A percentile compares a stretch with the other conserved stretches of the same genome.
phyloP scores from a whole-genome alignment of 2,329 filamentous ascomycete genomes.

The Thelonectria rubi region DNA sequence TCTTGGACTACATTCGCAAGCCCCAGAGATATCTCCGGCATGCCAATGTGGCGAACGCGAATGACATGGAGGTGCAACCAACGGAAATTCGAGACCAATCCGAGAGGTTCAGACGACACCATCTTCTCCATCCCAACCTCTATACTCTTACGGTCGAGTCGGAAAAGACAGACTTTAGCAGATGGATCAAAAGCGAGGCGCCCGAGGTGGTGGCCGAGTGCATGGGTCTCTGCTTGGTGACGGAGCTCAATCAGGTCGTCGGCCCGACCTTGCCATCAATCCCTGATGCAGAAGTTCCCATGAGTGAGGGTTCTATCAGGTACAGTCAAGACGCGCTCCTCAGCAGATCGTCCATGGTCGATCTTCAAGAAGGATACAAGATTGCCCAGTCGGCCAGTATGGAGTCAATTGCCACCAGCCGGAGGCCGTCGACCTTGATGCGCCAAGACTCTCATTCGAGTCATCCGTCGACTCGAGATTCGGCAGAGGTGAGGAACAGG shows the following conservation, averaged over 20 bases:
- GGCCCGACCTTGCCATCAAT: conserved; percentile 37
- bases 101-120: conserved; percentile 76
- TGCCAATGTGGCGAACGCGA: conserved; percentile 72
- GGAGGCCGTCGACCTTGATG: conserved; percentile 49
- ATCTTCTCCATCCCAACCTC: conserved; percentile 85
- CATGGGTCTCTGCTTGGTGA: conserved; percentile 68
- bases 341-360: conserved; percentile 48
- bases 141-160: conserved; percentile 82
- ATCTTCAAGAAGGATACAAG: conserved; percentile 57
- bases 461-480: conserved; percentile 58
- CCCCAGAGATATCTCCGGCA: conserved; percentile 81
- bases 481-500: conserved; percentile 45
- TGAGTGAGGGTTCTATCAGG: conserved; percentile 45
- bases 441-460: conserved; percentile 60
- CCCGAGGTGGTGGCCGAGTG: conserved; percentile 84
- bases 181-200: conserved; percentile 82
- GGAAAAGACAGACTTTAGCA: conserved; percentile 77
- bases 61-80: conserved; percentile 81
- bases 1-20: conserved; percentile 86
- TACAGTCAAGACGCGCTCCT: conserved; percentile 53
- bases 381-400: conserved; percentile 62
- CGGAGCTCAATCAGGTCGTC: conserved; percentile 40
- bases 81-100: conserved; percentile 80
- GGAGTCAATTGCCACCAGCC: conserved; percentile 53
- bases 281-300: conserved; percentile 34